Percentiles rank a stretch among this genome's conserved stretches.
Conservation (phyloP, 148 eudicot genomes). For the Vaccinium vitisidaea region DNA sequence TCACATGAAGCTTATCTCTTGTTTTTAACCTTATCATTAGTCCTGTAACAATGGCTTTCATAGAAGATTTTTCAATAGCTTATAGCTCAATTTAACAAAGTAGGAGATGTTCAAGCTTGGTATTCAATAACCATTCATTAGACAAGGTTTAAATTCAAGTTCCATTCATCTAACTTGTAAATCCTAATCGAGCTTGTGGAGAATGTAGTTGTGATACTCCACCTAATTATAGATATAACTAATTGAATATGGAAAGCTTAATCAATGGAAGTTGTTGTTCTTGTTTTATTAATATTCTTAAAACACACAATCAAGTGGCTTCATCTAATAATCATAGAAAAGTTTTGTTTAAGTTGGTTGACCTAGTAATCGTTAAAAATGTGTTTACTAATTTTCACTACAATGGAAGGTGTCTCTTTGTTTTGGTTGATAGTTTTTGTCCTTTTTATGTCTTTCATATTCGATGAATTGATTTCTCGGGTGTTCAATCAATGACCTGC, state of each 20-base stretch:
- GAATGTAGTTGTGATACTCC: not conserved
- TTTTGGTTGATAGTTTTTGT: too few relatives aligned
- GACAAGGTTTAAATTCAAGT: not conserved
- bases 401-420: too few relatives aligned
- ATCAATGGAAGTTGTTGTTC: too few relatives aligned
- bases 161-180: not conserved
- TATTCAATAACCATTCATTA: not conserved
- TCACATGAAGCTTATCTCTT: not conserved
- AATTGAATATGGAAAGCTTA: not conserved
- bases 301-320: not conserved
- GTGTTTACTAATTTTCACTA: not conserved
- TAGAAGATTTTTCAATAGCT: not conserved
- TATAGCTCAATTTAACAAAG: not conserved
- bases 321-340: not conserved
- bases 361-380: not conserved
- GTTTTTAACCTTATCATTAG: not conserved
- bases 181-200: not conserved
- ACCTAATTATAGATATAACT: not conserved
- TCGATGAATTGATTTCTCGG: too few relatives aligned
- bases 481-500: too few relatives aligned
- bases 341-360: not conserved
- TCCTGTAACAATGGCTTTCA: not conserved
- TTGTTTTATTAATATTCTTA: not conserved
- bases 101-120: not conserved
- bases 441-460: too few relatives aligned